Percentiles rank a stretch among this genome's conserved stretches.
These are phyloP conservation scores for Claviceps sp. DNA, from an alignment of 2,329 filamentous ascomycete species.

Conservation along the genomic window DNA sequence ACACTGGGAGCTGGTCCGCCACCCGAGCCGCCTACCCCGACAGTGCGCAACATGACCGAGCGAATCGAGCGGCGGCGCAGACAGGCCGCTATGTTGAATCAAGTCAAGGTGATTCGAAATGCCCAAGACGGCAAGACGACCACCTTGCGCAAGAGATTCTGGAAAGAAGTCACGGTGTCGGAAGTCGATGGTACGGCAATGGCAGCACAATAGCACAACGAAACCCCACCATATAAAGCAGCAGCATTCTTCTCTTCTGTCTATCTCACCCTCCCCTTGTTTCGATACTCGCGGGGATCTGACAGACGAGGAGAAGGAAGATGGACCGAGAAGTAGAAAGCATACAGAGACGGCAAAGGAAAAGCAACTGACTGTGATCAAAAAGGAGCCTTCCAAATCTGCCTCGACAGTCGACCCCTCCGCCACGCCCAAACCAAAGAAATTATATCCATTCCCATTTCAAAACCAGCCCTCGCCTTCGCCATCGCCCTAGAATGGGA, in stretches of 20 bases:
- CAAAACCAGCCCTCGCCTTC: conserved; percentile 69
- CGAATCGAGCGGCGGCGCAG: conserved; percentile 36
- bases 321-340: not conserved
- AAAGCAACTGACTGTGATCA: not conserved
- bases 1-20: conserved; percentile 46
- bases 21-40: conserved; percentile 38
- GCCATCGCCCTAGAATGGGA: conserved; percentile 94
- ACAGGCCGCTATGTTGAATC: conserved; percentile 42
- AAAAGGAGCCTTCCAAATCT: conserved; percentile 39
- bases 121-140: conserved; percentile 24
- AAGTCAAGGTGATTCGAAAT: conserved; percentile 33
- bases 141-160: conserved; percentile 60
- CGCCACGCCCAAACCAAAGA: conserved; percentile 61
- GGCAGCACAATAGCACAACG: too few species aligned
- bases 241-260: too few species aligned
- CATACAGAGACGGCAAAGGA: not conserved
- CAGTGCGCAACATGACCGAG: conserved; percentile 25
- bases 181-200: conserved; percentile 46
- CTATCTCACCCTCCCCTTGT: not conserved
- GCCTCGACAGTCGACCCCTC: conserved; percentile 67
- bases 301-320: not conserved
- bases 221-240: too few species aligned
- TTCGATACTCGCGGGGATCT: too few species aligned
- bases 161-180: conserved; percentile 67
- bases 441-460: conserved; percentile 56